phyloP scores from a whole-genome alignment of 257 asterid species.

The Solanum chiquidenum region DNA sequence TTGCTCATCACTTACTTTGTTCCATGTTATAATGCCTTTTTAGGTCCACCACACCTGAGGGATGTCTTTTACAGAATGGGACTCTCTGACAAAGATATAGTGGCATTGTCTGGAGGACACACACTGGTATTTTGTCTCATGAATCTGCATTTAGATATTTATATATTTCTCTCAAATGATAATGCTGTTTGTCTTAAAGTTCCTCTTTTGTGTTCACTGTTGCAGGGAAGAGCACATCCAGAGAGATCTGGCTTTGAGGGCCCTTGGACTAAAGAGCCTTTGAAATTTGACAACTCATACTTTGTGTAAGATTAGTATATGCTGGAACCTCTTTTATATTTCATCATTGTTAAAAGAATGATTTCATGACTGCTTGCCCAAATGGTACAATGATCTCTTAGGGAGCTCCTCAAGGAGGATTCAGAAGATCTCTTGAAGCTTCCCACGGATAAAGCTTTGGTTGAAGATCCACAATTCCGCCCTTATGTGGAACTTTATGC shows the following conservation, averaged over 20 bases:
- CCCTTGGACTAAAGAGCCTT: constrained; percentile 82
- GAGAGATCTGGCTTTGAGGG: constrained; percentile 92
- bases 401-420: constrained; percentile 68
- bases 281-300: constrained; percentile 76
- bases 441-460: constrained; percentile 63
- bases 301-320: constrained; percentile 40
- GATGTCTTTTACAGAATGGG: constrained; percentile 76
- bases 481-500: constrained; percentile 54
- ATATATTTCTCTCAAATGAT: not conserved
- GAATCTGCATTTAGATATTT: not conserved
- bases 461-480: constrained; percentile 55
- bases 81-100: constrained; percentile 59
- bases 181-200: not conserved
- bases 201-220: not conserved
- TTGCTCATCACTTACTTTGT: not conserved
- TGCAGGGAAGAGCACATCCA: constrained; percentile 74
- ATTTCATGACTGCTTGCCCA: not conserved
- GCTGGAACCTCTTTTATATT: not conserved
- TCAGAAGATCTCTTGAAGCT: constrained; percentile 62
- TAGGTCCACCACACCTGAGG: constrained; percentile 65
- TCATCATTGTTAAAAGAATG: not conserved
- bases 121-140: constrained; percentile 44
- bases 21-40: not conserved
- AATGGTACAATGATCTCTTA: constrained; percentile 2
- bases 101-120: constrained; percentile 83